Conservation (phyloP, 2,329 filamentous ascomycete genomes). For the Alternaria viburni region DNA sequence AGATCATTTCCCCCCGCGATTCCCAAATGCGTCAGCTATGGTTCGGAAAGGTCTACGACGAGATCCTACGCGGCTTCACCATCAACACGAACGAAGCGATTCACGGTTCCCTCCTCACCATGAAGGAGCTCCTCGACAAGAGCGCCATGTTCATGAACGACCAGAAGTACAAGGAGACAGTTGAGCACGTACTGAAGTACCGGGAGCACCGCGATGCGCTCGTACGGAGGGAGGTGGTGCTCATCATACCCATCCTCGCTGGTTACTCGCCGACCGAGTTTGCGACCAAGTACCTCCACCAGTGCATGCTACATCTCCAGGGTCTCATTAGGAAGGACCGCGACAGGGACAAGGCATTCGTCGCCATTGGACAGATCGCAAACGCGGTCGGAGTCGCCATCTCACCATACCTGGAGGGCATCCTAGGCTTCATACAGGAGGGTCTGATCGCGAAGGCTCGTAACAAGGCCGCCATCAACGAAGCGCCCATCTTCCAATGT, state of each 20-base stretch:
- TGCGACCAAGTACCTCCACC: slow-evolving; percentile 83
- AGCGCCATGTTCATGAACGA: slow-evolving; percentile 99
- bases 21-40: slow-evolving; percentile 83
- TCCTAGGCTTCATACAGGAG: slow-evolving; percentile 91
- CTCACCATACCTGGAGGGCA: slow-evolving; percentile 91
- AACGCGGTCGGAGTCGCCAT: slow-evolving; percentile 96
- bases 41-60: slow-evolving; percentile 90
- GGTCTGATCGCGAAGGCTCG: slow-evolving; percentile 81
- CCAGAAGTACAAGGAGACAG: slow-evolving; percentile 82
- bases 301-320: slow-evolving; percentile 96
- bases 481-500: slow-evolving; percentile 89
- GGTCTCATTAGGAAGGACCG: slow-evolving; percentile 87
- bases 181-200: slow-evolving; percentile 89
- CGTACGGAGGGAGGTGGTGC: slow-evolving; percentile 87
- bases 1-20: slow-evolving; percentile 93
- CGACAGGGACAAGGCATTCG: slow-evolving; percentile 93
- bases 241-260: slow-evolving; percentile 89
- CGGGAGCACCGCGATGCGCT: slow-evolving; percentile 91
- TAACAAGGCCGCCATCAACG: slow-evolving; percentile 62
- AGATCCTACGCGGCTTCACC: slow-evolving; percentile 78
- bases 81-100: slow-evolving; percentile 82
- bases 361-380: slow-evolving; percentile 94
- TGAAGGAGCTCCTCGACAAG: slow-evolving; percentile 91
- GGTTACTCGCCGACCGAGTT: slow-evolving; percentile 93
- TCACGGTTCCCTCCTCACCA: slow-evolving; percentile 90